phyloP scores from a whole-genome alignment of 2,329 filamentous ascomycete species.

The Botrytis sinoallii region DNA sequence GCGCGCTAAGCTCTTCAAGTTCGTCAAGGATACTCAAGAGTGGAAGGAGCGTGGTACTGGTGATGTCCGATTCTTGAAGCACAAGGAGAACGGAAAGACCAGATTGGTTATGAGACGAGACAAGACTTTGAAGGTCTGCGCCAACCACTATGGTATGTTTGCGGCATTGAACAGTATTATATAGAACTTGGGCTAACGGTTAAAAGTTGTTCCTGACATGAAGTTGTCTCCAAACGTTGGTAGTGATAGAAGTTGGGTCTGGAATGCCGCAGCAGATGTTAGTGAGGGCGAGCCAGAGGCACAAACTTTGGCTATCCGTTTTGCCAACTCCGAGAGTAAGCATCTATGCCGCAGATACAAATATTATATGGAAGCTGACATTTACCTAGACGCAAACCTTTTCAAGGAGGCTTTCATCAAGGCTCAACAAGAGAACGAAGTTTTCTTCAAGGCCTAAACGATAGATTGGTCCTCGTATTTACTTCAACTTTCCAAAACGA shows the following conservation, averaged over 20 bases:
- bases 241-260: conserved; percentile 98
- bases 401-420: conserved; percentile 99
- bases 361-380: conserved; percentile 28
- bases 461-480: conserved; percentile 18
- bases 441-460: conserved; percentile 61
- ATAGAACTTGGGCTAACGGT: conserved; percentile 24
- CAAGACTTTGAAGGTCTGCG: conserved; percentile 99
- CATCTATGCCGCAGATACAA: conserved; percentile 28
- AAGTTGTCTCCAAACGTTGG: conserved; percentile 97
- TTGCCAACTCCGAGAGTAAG: conserved; percentile 95
- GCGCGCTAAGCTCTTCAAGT: conserved; percentile 99
- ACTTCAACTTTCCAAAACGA: conserved; percentile 21
- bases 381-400: conserved; percentile 73
- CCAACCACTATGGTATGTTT: conserved; percentile 94
- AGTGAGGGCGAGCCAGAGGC: conserved; percentile 97
- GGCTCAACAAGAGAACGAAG: conserved; percentile 94
- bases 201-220: conserved; percentile 90
- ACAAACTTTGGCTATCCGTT: conserved; percentile 92
- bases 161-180: background rate
- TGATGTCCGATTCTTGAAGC: conserved; percentile 93
- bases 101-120: conserved; percentile 97
- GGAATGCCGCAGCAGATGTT: conserved; percentile 96
- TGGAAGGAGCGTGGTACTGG: conserved; percentile 99
- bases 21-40: conserved; percentile 84
- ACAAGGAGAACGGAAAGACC: conserved; percentile 98